phyloP scores from a whole-genome alignment of 805 yeast species.

The Starmerella kuoi region DNA sequence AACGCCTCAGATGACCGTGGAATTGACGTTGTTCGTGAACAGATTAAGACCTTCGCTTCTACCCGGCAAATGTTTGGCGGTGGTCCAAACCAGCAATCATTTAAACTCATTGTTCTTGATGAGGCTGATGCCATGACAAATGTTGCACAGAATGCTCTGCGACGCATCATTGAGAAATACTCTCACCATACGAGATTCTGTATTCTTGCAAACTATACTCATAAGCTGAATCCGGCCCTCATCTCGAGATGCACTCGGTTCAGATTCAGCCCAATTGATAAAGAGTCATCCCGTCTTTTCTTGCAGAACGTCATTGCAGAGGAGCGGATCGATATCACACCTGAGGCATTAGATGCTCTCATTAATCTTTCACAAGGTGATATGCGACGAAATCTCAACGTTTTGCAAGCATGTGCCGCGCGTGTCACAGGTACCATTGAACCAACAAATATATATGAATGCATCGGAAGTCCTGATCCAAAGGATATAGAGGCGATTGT shows the following conservation, averaged over 20 bases:
- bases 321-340: slow-evolving; percentile 49
- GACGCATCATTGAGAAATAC: slow-evolving; percentile 88
- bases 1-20: slow-evolving; percentile 98
- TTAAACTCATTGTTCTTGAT: slow-evolving; percentile 82
- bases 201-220: slow-evolving; percentile 89
- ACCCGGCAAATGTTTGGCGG: slow-evolving; percentile 75
- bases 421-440: slow-evolving; percentile 52
- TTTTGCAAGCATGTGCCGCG: slow-evolving; percentile 85
- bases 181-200: slow-evolving; percentile 93
- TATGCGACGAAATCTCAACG: slow-evolving; percentile 90
- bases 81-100: slow-evolving; percentile 41
- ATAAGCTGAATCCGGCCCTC: slow-evolving; percentile 88
- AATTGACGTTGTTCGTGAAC: slow-evolving; percentile 92
- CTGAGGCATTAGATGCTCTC: slow-evolving; percentile 53
- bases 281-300: slow-evolving; percentile 55
- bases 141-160: slow-evolving; percentile 88
- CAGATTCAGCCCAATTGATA: slow-evolving; percentile 72
- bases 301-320: slow-evolving; percentile 53
- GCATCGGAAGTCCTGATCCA: slow-evolving; percentile 94
- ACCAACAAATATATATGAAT: slow-evolving; percentile 71
- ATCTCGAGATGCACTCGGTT: slow-evolving; percentile 90
- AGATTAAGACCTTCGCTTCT: slow-evolving; percentile 89
- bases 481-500: slow-evolving; percentile 64
- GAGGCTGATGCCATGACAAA: slow-evolving; percentile 97
- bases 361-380: slow-evolving; percentile 77